A percentile compares a stretch with the other conserved stretches of the same genome.
Conservation (phyloP, 805 yeast species). For the Hemisphaericaspora nanyangensis region DNA sequence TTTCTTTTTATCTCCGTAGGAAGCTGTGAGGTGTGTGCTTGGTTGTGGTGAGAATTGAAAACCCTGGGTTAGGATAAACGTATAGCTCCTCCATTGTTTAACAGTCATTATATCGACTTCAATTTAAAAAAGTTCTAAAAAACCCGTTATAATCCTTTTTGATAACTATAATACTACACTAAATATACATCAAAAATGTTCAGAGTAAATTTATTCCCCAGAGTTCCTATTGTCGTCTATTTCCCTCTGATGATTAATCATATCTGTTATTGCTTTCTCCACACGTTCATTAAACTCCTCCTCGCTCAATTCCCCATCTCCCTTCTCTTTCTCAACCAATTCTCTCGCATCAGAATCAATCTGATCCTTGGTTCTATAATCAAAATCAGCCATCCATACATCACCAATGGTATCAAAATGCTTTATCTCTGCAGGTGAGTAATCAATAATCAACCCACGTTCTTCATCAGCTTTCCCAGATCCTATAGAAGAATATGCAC, state of each 20-base stretch:
- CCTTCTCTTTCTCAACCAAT: neutral
- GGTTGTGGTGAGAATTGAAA: too few relatives aligned
- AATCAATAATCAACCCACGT: constrained; percentile 22
- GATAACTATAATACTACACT: too few relatives aligned
- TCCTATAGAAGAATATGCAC: constrained; percentile 27
- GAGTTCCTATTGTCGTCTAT: too few relatives aligned
- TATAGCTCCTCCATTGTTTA: too few relatives aligned
- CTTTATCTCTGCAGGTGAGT: constrained; percentile 17
- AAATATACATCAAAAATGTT: too few relatives aligned
- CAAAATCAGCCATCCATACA: constrained; percentile 21
- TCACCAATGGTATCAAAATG: constrained; percentile 21
- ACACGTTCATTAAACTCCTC: neutral
- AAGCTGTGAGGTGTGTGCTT: too few relatives aligned
- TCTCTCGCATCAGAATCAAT: constrained; percentile 1
- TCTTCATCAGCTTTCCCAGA: constrained; percentile 9
- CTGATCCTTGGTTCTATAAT: constrained; percentile 4
- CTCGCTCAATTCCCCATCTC: neutral
- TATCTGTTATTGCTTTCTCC: neutral
- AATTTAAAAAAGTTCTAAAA: too few relatives aligned
- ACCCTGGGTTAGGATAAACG: too few relatives aligned
- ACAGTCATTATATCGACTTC: too few relatives aligned
- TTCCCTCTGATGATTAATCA: neutral
- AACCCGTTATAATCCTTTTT: too few relatives aligned
- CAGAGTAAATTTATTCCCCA: too few relatives aligned
- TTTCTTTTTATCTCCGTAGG: too few relatives aligned